These are phyloP conservation scores for Metarhizium anisopliae DNA, from an alignment of 2,329 filamentous ascomycete genomes.

Conservation along the genomic window DNA sequence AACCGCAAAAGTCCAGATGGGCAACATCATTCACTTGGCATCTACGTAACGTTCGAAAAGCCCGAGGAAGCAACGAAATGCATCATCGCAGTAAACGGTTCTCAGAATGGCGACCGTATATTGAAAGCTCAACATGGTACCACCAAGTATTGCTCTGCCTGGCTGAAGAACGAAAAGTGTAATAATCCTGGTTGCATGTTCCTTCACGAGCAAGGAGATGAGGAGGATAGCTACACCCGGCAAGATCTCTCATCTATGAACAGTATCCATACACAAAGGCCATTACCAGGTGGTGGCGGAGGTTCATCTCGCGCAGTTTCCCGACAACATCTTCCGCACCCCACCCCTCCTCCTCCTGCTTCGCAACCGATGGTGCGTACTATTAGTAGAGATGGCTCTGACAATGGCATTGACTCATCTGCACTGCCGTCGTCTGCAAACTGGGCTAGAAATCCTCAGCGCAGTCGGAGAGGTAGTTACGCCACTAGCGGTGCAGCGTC, in stretches of 20 bases:
- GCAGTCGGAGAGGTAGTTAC: conserved; percentile 65
- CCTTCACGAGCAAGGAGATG: conserved; percentile 94
- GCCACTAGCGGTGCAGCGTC: conserved; percentile 73
- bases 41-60: conserved; percentile 95
- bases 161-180: conserved; percentile 87
- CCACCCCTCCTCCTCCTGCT: conserved; percentile 29
- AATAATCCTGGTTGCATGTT: conserved; percentile 98
- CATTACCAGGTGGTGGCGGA: conserved; percentile 42
- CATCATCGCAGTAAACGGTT: conserved; percentile 87
- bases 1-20: conserved; percentile 73
- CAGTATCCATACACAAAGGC: conserved; percentile 71
- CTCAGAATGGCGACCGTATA: conserved; percentile 78
- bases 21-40: conserved; percentile 80
- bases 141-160: conserved; percentile 97
- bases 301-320: conserved; percentile 45
- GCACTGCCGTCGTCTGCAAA: conserved; percentile 90
- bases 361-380: conserved; percentile 64
- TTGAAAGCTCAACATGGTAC: conserved; percentile 76
- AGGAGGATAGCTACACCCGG: conserved; percentile 91
- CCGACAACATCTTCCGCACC: conserved; percentile 36
- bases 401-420: conserved; percentile 66
- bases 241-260: conserved; percentile 95
- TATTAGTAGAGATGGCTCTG: conserved; percentile 68
- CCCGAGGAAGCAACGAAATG: conserved; percentile 86
- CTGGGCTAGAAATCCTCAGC: conserved; percentile 70